Percentiles rank a stretch among this genome's conserved stretches.
These are phyloP conservation scores for Fomitopsis betulina DNA, from an alignment of 1,284 basidiomycete genomes.

Conservation along the genomic window DNA sequence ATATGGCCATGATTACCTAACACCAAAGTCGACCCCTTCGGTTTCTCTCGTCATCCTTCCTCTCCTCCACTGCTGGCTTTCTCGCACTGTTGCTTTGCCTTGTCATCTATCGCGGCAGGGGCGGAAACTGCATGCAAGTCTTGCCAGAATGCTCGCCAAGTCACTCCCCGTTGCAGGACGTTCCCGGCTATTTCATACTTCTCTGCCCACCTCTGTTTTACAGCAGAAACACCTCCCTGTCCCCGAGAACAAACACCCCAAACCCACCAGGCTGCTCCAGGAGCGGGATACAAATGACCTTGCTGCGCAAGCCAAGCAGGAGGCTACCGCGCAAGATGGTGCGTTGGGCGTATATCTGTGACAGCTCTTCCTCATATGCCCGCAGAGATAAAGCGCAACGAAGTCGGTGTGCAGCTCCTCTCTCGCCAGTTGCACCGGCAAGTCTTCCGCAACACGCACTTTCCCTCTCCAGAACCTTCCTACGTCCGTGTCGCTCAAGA, in stretches of 20 bases:
- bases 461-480: conserved; percentile 56
- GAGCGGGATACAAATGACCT: neutral
- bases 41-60: too few relatives aligned
- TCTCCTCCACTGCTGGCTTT: too few relatives aligned
- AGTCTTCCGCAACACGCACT: conserved; percentile 72
- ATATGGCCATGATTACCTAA: too few relatives aligned
- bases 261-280: neutral
- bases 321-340: neutral
- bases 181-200: conserved; percentile 18
- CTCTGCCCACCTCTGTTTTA: conserved; percentile 8
- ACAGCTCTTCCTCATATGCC: neutral
- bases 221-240: conserved; percentile 15
- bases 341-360: neutral
- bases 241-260: neutral
- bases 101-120: neutral
- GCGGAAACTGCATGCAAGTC: neutral
- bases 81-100: too few relatives aligned
- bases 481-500: conserved; percentile 75
- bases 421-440: conserved; percentile 78
- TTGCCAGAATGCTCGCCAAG: conserved; percentile 8
- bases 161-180: neutral
- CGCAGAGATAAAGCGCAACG: conserved; percentile 64
- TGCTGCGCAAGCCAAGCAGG: neutral
- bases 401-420: conserved; percentile 90
- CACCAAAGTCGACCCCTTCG: too few relatives aligned